Percentiles rank a stretch among this genome's conserved stretches.
Evolutionary conservation across 371 early-diverging fungal species (phyloP).

Genomic region (Mortierella sp.): DNA sequence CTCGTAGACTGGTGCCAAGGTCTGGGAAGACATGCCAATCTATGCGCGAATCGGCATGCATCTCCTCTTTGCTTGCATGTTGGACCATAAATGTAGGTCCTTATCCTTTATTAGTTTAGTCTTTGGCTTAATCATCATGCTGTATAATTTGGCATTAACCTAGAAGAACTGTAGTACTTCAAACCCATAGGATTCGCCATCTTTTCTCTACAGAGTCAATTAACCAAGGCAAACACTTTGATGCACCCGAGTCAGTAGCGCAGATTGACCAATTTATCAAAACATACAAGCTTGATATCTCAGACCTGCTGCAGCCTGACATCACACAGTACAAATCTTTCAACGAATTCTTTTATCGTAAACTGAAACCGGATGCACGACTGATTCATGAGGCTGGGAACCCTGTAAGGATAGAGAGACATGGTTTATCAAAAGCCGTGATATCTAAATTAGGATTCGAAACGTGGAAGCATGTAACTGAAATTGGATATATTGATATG

Average conservation of each 20-base stretch:
- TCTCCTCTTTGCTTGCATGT: constrained; percentile 60
- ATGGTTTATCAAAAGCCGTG: background rate
- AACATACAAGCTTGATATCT: constrained; percentile 67
- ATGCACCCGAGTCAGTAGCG: constrained; percentile 68
- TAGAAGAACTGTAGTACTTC: constrained; percentile 52
- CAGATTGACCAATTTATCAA: constrained; percentile 76
- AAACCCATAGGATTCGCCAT: constrained; percentile 61
- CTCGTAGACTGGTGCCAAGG: constrained; percentile 58
- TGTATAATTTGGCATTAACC: too few relatives aligned
- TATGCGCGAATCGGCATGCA: constrained; percentile 70
- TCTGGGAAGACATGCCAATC: constrained; percentile 69
- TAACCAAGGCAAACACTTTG: constrained; percentile 77
- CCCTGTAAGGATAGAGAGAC: constrained; percentile 23
- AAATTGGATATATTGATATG: background rate
- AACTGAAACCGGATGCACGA: constrained; percentile 71
- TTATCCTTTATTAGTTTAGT: background rate
- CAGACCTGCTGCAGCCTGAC: constrained; percentile 60
- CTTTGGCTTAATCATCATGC: background rate
- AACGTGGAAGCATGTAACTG: background rate
- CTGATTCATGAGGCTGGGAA: constrained; percentile 57
- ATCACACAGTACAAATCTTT: constrained; percentile 68
- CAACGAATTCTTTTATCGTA: constrained; percentile 85
- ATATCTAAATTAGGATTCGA: background rate
- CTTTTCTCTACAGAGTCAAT: constrained; percentile 65
- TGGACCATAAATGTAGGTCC: constrained; percentile 56